Conservation (phyloP, 2,329 filamentous ascomycete genomes). For the Coniella lustricola region DNA sequence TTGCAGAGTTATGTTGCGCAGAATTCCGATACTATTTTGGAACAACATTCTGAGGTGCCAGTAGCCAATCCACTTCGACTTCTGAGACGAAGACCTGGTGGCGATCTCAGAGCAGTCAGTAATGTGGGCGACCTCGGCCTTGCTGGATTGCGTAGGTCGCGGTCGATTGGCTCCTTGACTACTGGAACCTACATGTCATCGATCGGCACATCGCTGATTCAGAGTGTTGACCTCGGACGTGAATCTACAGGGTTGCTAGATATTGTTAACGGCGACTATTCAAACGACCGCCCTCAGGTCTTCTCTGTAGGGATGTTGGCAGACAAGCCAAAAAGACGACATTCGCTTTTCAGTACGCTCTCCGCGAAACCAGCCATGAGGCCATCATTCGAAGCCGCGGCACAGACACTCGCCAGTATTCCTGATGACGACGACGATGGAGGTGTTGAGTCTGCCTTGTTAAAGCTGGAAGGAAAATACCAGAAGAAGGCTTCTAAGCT, state of each 20-base stretch:
- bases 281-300: conserved; percentile 31
- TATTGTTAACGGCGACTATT: conserved; percentile 36
- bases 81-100: conserved; percentile 66
- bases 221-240: conserved; percentile 27
- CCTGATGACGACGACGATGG: conserved; percentile 81
- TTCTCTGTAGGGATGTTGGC: conserved; percentile 56
- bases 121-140: conserved; percentile 57
- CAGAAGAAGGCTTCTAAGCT: conserved; percentile 44
- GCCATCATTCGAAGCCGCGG: conserved; percentile 80
- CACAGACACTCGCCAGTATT: conserved; percentile 78
- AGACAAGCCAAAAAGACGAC: conserved; percentile 37
- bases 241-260: conserved; percentile 38
- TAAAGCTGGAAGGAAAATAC: conserved; percentile 87
- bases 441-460: conserved; percentile 82
- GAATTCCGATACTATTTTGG: conserved; percentile 43
- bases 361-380: conserved; percentile 58
- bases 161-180: conserved; percentile 52
- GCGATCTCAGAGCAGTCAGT: conserved; percentile 62
- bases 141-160: conserved; percentile 42
- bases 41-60: conserved; percentile 35
- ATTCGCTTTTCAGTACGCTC: conserved; percentile 54
- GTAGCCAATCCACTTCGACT: conserved; percentile 51
- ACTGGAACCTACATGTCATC: conserved; percentile 49
- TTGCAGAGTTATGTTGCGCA: conserved; percentile 56
- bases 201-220: conserved; percentile 49